These are phyloP conservation scores for Solanum sparsipilum DNA, from an alignment of 257 asterid genomes.

Conservation along the genomic window DNA sequence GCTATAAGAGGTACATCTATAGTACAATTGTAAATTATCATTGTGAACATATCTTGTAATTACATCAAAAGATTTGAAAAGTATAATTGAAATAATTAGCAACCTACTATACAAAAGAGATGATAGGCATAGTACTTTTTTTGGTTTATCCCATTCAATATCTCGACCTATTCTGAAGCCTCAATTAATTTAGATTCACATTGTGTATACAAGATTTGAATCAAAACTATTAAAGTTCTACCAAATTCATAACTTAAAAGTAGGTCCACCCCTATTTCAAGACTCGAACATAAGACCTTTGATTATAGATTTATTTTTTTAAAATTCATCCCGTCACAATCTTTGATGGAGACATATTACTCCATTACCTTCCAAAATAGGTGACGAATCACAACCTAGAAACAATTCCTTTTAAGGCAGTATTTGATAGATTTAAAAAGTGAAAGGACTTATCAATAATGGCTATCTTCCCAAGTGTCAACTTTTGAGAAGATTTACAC, in stretches of 20 bases:
- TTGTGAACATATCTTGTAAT: neutral
- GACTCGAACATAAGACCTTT: neutral
- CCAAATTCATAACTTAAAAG: neutral
- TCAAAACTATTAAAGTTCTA: neutral
- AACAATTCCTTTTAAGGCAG: neutral
- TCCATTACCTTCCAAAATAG: neutral
- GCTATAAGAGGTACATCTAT: neutral
- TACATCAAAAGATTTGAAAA: neutral
- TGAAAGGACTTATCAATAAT: neutral
- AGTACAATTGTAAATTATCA: neutral
- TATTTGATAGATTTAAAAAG: neutral
- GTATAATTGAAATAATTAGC: neutral
- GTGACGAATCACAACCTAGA: neutral
- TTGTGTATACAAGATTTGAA: neutral
- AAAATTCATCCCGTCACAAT: neutral
- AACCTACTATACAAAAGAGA: neutral
- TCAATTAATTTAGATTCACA: neutral
- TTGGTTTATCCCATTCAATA: neutral
- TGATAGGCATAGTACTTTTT: neutral
- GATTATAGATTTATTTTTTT: neutral
- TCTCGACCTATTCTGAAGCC: neutral
- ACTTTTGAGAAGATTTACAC: neutral
- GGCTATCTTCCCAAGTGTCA: neutral
- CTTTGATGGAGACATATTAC: neutral
- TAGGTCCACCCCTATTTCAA: neutral